phyloP scores from a whole-genome alignment of 257 asterid species.

The Solanum tarijense region DNA sequence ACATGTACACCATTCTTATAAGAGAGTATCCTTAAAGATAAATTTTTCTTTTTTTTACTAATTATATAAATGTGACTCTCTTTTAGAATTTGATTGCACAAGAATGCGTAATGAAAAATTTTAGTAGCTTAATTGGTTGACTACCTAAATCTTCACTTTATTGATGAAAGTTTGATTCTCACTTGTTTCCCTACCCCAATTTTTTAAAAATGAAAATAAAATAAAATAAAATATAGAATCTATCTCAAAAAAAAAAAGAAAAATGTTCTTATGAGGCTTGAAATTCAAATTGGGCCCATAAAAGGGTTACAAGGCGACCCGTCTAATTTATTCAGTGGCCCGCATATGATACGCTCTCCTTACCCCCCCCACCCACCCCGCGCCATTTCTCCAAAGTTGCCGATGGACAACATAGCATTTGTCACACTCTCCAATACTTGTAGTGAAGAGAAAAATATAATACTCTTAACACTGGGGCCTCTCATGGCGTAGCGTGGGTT shows the following conservation, averaged over 20 bases:
- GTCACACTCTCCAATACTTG: background rate
- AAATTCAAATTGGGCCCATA: background rate
- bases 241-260: background rate
- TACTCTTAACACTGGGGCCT: background rate
- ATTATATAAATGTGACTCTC: background rate
- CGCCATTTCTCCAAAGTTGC: background rate
- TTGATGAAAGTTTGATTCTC: no score
- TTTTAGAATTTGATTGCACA: background rate
- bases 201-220: no score
- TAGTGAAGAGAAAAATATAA: background rate
- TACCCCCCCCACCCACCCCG: no score
- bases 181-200: no score
- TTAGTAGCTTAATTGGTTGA: background rate
- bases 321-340: background rate
- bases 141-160: no score
- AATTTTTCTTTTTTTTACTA: background rate
- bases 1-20: background rate
- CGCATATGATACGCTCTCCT: background rate
- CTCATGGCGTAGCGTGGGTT: constrained; percentile 2
- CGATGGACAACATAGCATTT: background rate
- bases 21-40: background rate
- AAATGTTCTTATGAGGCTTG: background rate
- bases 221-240: no score
- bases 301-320: background rate
- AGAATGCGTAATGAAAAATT: no score